A percentile compares a stretch with the other conserved stretches of the same genome.
Evolutionary conservation across 2,329 filamentous ascomycete species (phyloP).

Genomic region (Cordyceps tenuipes): DNA sequence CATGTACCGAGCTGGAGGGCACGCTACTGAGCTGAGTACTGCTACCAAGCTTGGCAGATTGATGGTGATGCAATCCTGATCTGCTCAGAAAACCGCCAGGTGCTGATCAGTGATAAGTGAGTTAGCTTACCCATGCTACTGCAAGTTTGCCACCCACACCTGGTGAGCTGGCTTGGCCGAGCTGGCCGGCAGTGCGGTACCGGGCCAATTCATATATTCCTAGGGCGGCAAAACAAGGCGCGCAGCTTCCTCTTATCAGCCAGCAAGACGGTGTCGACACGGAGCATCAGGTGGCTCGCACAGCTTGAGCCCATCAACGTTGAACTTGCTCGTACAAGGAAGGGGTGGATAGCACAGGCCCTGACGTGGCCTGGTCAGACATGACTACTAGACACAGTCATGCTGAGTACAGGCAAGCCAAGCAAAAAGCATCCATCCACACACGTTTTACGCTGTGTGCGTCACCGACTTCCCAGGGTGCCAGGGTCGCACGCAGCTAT

Average conservation of each 20-base stretch:
- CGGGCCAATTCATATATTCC: not conserved
- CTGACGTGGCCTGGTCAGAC: not conserved
- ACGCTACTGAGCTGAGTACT: too few relatives aligned
- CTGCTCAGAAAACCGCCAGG: not conserved
- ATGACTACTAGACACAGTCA: slow-evolving; percentile 3
- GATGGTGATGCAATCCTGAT: slow-evolving; percentile 7
- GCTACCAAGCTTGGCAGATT: not conserved
- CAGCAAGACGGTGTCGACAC: not conserved
- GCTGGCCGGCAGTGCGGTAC: not conserved
- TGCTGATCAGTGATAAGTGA: not conserved
- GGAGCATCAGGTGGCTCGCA: not conserved
- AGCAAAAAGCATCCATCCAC: not conserved
- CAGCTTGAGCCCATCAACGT: not conserved
- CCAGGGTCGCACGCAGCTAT: not conserved
- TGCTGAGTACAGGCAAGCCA: not conserved
- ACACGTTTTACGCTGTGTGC: not conserved
- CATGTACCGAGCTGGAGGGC: not conserved
- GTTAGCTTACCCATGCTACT: not conserved
- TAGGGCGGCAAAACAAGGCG: not conserved
- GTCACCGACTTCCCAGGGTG: not conserved
- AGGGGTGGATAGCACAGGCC: not conserved
- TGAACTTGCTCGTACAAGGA: too few relatives aligned
- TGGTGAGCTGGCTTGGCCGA: slow-evolving; percentile 3
- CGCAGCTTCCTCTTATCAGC: not conserved
- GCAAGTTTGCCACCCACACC: slow-evolving; percentile 9